phyloP scores from a whole-genome alignment of 2,329 filamentous ascomycete species.

The Zasmidium angulare region DNA sequence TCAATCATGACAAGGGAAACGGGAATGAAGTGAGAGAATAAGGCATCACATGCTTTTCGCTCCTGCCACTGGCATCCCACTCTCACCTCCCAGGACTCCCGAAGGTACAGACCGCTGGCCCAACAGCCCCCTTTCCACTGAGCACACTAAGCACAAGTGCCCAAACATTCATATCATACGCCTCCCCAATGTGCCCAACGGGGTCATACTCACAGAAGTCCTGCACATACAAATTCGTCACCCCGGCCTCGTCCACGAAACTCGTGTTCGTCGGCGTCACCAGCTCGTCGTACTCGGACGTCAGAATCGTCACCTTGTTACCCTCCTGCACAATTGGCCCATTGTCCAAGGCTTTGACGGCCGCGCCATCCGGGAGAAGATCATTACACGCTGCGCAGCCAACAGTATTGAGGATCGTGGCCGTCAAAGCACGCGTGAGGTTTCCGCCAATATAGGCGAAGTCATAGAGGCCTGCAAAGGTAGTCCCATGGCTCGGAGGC shows the following conservation, averaged over 20 bases:
- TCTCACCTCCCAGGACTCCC: conserved; percentile 18
- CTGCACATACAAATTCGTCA: conserved; percentile 25
- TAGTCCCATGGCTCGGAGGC: conserved; percentile 27
- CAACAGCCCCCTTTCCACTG: conserved; percentile 18
- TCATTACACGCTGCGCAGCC: conserved; percentile 25
- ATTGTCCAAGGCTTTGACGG: conserved; percentile 1
- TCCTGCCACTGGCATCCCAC: too few species aligned
- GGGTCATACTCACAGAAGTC: conserved; percentile 24
- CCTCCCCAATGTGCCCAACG: conserved; percentile 27
- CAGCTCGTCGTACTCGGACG: conserved; percentile 24
- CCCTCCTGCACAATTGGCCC: conserved; percentile 25
- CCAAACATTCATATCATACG: conserved; percentile 28
- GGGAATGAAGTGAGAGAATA: too few species aligned
- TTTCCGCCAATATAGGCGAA: conserved; percentile 21
- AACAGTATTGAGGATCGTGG: conserved; percentile 12
- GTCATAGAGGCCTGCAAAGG: conserved; percentile 20
- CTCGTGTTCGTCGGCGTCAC: conserved; percentile 23
- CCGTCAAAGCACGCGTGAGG: conserved; percentile 16
- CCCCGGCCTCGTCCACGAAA: conserved; percentile 25
- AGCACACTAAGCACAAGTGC: conserved; percentile 22
- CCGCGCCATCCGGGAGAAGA: conserved; percentile 9
- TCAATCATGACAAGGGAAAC: too few species aligned
- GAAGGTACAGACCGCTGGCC: conserved; percentile 16
- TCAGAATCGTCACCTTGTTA: conserved; percentile 21
- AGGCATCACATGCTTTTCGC: too few species aligned